These are phyloP conservation scores for Vaccinium myrtillus DNA, from an alignment of 148 eudicot genomes.

Conservation along the genomic window DNA sequence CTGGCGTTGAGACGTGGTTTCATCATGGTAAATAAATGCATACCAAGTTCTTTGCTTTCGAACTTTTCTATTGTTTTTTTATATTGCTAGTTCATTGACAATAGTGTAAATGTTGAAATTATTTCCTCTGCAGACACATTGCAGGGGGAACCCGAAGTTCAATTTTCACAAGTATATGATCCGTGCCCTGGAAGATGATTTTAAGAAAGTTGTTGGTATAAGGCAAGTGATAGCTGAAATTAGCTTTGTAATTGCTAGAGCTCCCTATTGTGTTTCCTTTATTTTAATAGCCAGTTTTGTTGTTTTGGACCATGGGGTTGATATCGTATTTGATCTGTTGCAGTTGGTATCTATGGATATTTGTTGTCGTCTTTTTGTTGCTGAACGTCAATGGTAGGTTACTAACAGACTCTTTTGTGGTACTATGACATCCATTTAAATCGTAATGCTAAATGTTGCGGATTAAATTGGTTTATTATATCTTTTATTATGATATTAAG, in stretches of 20 bases:
- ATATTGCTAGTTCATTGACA: slow-evolving; percentile 11
- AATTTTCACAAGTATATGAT: slow-evolving; percentile 98
- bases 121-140: slow-evolving; percentile 54
- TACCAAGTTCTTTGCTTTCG: neutral
- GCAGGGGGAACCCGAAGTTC: slow-evolving; percentile 72
- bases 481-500: too few species aligned
- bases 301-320: neutral
- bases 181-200: slow-evolving; percentile 92
- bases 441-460: too few species aligned
- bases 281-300: neutral
- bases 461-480: too few species aligned
- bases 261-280: neutral
- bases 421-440: too few species aligned
- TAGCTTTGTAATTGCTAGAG: neutral
- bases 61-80: neutral
- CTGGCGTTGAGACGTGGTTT: slow-evolving; percentile 71
- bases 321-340: slow-evolving; percentile 28
- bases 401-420: neutral
- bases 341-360: slow-evolving; percentile 99
- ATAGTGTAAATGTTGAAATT: neutral
- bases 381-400: slow-evolving; percentile 75
- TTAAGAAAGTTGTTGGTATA: slow-evolving; percentile 86
- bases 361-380: slow-evolving; percentile 82
- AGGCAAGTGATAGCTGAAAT: slow-evolving; percentile 50
- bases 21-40: slow-evolving; percentile 49